These are phyloP conservation scores for Hypoxylon rubiginosum DNA, from an alignment of 2,329 filamentous ascomycete genomes.

Conservation along the genomic window DNA sequence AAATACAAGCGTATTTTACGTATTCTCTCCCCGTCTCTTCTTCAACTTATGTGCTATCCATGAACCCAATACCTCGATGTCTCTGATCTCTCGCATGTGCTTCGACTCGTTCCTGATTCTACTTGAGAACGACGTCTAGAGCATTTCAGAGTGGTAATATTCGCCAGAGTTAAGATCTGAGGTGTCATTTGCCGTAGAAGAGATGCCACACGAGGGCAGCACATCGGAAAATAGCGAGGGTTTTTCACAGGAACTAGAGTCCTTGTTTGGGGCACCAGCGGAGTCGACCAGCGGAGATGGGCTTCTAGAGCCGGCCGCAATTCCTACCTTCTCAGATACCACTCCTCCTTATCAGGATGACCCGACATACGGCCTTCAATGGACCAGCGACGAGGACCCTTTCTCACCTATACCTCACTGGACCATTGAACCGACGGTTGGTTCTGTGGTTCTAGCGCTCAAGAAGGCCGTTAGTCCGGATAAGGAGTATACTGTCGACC, in stretches of 20 bases:
- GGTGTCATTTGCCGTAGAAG: slow-evolving; percentile 2
- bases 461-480: slow-evolving; percentile 24
- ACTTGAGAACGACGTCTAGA: background rate
- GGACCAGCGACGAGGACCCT: slow-evolving; percentile 20
- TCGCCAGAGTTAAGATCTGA: background rate
- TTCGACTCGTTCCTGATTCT: background rate
- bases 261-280: slow-evolving; percentile 21
- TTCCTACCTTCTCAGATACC: background rate
- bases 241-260: slow-evolving; percentile 11
- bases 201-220: background rate
- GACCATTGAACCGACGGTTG: slow-evolving; percentile 41
- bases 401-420: slow-evolving; percentile 34
- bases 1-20: background rate
- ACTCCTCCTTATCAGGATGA: slow-evolving; percentile 8
- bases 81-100: background rate
- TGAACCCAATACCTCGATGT: background rate
- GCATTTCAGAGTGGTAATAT: background rate
- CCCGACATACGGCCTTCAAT: slow-evolving; percentile 33
- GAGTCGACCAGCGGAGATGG: background rate
- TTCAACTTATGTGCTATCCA: background rate
- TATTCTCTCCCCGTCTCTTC: background rate
- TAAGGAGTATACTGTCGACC: slow-evolving; percentile 38
- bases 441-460: slow-evolving; percentile 44
- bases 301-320: background rate
- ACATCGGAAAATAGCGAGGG: background rate